phyloP scores from a whole-genome alignment of 2,329 filamentous ascomycete genomes.

The Paracorniculantispora psalliotae region DNA sequence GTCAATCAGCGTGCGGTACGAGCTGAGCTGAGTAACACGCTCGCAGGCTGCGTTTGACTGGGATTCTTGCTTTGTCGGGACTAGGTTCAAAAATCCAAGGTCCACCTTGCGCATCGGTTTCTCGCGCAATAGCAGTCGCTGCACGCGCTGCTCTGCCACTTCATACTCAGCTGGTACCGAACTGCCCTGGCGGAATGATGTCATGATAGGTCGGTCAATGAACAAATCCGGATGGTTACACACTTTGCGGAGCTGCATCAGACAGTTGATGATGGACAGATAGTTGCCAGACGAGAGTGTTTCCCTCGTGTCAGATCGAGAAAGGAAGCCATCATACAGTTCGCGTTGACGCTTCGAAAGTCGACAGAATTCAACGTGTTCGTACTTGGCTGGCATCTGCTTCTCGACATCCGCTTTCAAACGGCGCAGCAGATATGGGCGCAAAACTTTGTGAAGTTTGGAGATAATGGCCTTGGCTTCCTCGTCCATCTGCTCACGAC shows the following conservation, averaged over 20 bases:
- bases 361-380: slow-evolving; percentile 93
- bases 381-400: slow-evolving; percentile 97
- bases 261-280: slow-evolving; percentile 94
- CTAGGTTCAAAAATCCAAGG: slow-evolving; percentile 72
- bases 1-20: slow-evolving; percentile 63
- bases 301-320: slow-evolving; percentile 79
- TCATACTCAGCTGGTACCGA: slow-evolving; percentile 73
- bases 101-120: slow-evolving; percentile 61
- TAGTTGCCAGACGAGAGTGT: slow-evolving; percentile 92
- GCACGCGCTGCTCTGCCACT: slow-evolving; percentile 65
- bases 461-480: slow-evolving; percentile 88
- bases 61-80: slow-evolving; percentile 66
- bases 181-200: slow-evolving; percentile 85
- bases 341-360: slow-evolving; percentile 93
- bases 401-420: slow-evolving; percentile 97
- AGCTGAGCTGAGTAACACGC: slow-evolving; percentile 60
- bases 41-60: slow-evolving; percentile 52
- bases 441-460: slow-evolving; percentile 88
- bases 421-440: slow-evolving; percentile 84
- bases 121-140: slow-evolving; percentile 57
- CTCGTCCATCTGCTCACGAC: slow-evolving; percentile 87
- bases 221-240: slow-evolving; percentile 98
- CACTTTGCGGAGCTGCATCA: slow-evolving; percentile 96
- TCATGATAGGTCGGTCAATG: slow-evolving; percentile 92
- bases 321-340: slow-evolving; percentile 94